A percentile compares a stretch with the other conserved stretches of the same genome.
Conservation (phyloP, 2,329 filamentous ascomycete genomes). For the Aspergillus sergii region DNA sequence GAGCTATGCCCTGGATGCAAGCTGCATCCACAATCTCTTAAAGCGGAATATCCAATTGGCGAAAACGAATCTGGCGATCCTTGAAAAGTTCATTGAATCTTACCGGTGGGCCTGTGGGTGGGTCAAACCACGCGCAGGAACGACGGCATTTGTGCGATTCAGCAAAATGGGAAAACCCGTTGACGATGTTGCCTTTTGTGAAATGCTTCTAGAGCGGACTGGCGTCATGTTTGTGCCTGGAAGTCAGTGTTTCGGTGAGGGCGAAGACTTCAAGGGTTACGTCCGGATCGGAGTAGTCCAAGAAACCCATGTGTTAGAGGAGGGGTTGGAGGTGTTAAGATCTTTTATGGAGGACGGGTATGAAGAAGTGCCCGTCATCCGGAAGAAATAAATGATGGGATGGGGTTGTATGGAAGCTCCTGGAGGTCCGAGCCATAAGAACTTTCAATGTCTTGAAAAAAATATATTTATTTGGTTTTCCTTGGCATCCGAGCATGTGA, state of each 20-base stretch:
- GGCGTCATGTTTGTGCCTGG: constrained; percentile 76
- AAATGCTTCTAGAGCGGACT: constrained; percentile 64
- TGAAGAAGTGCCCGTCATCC: constrained; percentile 51
- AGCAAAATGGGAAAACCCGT: constrained; percentile 60
- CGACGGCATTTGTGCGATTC: constrained; percentile 78
- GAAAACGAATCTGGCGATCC: constrained; percentile 64
- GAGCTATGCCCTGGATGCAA: constrained; percentile 68
- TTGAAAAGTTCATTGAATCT: constrained; percentile 69
- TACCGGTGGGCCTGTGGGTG: constrained; percentile 68
- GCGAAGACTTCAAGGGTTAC: constrained; percentile 68
- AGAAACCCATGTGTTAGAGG: constrained; percentile 65
- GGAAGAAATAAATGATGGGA: constrained; percentile 61
- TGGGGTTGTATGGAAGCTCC: constrained; percentile 49
- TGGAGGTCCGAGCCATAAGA: not conserved
- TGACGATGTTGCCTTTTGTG: constrained; percentile 70
- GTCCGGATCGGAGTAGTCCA: constrained; percentile 76
- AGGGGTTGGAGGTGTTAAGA: constrained; percentile 60
- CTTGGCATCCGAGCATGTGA: too few species aligned
- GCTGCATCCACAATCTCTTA: constrained; percentile 66
- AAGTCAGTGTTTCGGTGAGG: constrained; percentile 68
- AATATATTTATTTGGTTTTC: too few species aligned
- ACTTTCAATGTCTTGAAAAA: too few species aligned
- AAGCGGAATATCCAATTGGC: constrained; percentile 68
- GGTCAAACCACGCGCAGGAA: constrained; percentile 76
- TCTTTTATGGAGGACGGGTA: constrained; percentile 57